These are phyloP conservation scores for Dactylellina cionopaga DNA, from an alignment of 2,329 filamentous ascomycete genomes.

Conservation along the genomic window DNA sequence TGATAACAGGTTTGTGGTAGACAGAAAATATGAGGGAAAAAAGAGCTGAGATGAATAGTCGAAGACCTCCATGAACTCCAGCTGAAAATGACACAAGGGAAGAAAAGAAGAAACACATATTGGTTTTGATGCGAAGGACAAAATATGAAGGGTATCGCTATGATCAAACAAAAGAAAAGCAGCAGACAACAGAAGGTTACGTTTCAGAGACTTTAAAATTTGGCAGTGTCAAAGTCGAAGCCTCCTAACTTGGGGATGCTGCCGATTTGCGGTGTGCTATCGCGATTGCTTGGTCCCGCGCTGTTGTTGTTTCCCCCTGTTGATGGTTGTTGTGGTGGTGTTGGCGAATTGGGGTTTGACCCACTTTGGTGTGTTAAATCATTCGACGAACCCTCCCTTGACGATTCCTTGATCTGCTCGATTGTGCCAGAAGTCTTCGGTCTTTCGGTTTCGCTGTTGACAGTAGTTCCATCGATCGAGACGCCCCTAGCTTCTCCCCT, in stretches of 20 bases:
- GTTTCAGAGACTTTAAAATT: constrained; percentile 26
- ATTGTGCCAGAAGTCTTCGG: constrained; percentile 39
- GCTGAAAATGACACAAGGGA: constrained; percentile 4
- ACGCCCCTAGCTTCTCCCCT: constrained; percentile 6
- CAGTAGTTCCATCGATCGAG: constrained; percentile 49
- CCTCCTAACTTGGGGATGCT: constrained; percentile 41
- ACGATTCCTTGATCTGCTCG: constrained; percentile 50
- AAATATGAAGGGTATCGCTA: constrained; percentile 27
- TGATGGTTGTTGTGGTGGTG: not conserved
- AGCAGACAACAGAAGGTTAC: not conserved
- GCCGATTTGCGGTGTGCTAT: constrained; percentile 49
- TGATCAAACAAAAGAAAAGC: constrained; percentile 14
- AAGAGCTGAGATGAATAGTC: constrained; percentile 1
- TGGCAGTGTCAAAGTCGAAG: constrained; percentile 48
- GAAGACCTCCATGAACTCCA: constrained; percentile 34
- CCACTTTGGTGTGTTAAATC: constrained; percentile 23
- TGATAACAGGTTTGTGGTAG: not conserved
- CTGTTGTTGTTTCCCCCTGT: constrained; percentile 11
- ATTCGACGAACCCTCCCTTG: constrained; percentile 21
- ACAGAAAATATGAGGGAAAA: constrained; percentile 10
- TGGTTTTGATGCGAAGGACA: not conserved
- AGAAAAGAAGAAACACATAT: not conserved
- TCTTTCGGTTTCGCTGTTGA: constrained; percentile 43
- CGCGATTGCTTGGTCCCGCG: constrained; percentile 32
- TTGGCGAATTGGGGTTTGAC: not conserved